These are phyloP conservation scores for Aureobasidium sp. DNA, from an alignment of 2,329 filamentous ascomycete species.

Conservation along the genomic window DNA sequence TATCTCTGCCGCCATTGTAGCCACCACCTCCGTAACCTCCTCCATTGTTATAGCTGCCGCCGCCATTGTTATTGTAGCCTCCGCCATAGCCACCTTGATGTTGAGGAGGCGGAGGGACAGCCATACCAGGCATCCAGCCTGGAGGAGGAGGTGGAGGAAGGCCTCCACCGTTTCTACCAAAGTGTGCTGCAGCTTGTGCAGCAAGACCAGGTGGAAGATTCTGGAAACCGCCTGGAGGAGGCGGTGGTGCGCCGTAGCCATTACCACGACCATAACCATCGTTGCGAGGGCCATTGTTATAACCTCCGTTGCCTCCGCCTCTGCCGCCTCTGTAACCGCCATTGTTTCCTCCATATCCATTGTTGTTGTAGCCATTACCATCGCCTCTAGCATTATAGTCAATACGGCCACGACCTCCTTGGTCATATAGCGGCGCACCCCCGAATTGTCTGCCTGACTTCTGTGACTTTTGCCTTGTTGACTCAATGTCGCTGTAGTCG, in stretches of 20 bases:
- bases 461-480: slow-evolving; percentile 58
- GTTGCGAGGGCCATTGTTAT: slow-evolving; percentile 19
- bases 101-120: slow-evolving; percentile 17
- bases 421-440: slow-evolving; percentile 54
- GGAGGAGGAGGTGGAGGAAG: slow-evolving; percentile 19
- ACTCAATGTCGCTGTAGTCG: slow-evolving; percentile 67
- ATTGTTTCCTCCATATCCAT: slow-evolving; percentile 19
- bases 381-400: slow-evolving; percentile 12
- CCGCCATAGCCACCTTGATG: slow-evolving; percentile 23
- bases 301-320: slow-evolving; percentile 18
- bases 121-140: slow-evolving; percentile 22
- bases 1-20: slow-evolving; percentile 19
- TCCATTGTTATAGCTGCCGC: slow-evolving; percentile 14
- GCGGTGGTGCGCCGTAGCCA: slow-evolving; percentile 17
- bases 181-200: slow-evolving; percentile 28
- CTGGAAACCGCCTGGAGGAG: slow-evolving; percentile 21
- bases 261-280: slow-evolving; percentile 13
- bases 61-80: slow-evolving; percentile 22
- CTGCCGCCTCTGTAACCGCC: slow-evolving; percentile 18
- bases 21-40: slow-evolving; percentile 17
- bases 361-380: slow-evolving; percentile 17
- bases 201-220: slow-evolving; percentile 29
- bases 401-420: slow-evolving; percentile 34
- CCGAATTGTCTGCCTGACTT: slow-evolving; percentile 63
- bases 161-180: slow-evolving; percentile 20